These are phyloP conservation scores for Syzygium aromaticum DNA, from an alignment of 345 rosid genomes.

Conservation along the genomic window DNA sequence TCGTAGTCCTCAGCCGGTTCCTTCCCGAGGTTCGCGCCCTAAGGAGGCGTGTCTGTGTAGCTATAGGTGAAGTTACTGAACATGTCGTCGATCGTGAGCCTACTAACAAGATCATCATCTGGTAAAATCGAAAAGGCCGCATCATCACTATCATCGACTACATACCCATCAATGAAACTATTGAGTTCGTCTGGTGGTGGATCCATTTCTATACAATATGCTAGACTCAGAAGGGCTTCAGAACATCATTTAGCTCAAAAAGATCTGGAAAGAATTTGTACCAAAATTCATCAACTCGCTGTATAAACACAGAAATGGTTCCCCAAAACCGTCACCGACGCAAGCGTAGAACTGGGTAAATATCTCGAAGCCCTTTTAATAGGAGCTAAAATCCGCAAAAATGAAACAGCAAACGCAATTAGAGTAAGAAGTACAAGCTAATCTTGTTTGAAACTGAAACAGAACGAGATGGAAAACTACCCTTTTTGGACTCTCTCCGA, in stretches of 20 bases:
- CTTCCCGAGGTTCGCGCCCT: background rate
- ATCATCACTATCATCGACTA: background rate
- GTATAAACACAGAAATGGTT: background rate
- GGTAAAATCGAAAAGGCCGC: background rate
- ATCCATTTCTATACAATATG: conserved; percentile 29
- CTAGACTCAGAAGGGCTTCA: background rate
- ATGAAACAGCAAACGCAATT: background rate
- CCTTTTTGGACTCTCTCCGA: background rate
- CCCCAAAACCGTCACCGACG: background rate
- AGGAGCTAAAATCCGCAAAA: background rate
- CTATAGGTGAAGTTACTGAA: background rate
- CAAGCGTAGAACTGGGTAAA: background rate
- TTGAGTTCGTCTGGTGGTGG: conserved; percentile 6
- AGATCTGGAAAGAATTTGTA: background rate
- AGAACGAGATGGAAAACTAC: background rate
- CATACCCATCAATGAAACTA: conserved; percentile 14
- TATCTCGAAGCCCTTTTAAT: background rate
- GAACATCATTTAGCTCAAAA: background rate
- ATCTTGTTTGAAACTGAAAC: background rate
- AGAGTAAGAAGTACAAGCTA: background rate
- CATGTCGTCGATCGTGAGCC: background rate
- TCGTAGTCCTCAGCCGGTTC: conserved; percentile 29
- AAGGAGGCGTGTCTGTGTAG: conserved; percentile 2
- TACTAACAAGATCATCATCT: conserved; percentile 4
- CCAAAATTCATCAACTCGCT: background rate